Conservation (phyloP, 768 basidiomycete species). For the Boletus insuetus region DNA sequence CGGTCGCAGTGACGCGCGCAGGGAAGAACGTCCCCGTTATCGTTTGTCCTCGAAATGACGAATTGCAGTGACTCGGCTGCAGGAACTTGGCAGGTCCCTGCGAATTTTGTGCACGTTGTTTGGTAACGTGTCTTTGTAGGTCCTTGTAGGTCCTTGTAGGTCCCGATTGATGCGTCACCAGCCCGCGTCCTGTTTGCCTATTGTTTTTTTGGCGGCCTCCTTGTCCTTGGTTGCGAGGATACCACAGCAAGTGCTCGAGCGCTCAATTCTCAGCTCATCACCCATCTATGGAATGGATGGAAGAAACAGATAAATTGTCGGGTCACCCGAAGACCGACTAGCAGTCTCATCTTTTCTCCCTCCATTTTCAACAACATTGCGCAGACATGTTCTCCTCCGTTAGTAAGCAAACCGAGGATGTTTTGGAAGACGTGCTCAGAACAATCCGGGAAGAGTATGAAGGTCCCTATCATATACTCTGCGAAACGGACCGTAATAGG, state of each 20-base stretch:
- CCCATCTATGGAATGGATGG: neutral
- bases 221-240: slow-evolving; percentile 17
- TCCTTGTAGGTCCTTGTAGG: neutral
- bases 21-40: too few species aligned
- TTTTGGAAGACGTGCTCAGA: neutral
- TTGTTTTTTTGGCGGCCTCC: slow-evolving; percentile 8
- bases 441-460: neutral
- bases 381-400: slow-evolving; percentile 7
- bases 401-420: neutral
- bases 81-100: slow-evolving; percentile 12
- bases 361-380: neutral
- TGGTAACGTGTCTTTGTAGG: neutral
- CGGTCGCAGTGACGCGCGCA: too few species aligned
- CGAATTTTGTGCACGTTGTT: slow-evolving; percentile 10
- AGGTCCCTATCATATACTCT: neutral
- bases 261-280: neutral
- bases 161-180: neutral
- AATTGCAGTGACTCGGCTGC: too few species aligned
- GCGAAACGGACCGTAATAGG: neutral
- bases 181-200: neutral
- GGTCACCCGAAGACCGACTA: too few species aligned
- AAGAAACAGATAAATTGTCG: slow-evolving; percentile 13
- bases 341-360: neutral
- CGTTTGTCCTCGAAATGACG: too few species aligned
- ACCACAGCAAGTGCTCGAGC: slow-evolving; percentile 6